These are phyloP conservation scores for Ilyonectria destructans DNA, from an alignment of 2,329 filamentous ascomycete species.

Conservation along the genomic window DNA sequence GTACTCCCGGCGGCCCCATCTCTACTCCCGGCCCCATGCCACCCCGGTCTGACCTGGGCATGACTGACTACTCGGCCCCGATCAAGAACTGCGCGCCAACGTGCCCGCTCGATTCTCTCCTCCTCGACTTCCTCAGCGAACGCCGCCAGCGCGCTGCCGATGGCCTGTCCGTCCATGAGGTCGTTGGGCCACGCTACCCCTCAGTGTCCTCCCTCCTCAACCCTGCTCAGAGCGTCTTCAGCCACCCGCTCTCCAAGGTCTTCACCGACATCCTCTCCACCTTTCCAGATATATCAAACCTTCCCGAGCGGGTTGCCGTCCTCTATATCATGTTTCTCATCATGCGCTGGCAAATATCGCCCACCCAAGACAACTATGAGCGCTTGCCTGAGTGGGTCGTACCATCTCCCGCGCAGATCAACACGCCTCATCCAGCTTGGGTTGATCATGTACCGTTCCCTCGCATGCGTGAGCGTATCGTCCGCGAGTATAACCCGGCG, in stretches of 20 bases:
- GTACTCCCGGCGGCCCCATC: constrained; percentile 32
- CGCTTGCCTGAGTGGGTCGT: constrained; percentile 82
- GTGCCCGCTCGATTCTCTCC: constrained; percentile 84
- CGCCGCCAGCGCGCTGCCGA: constrained; percentile 77
- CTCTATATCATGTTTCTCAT: constrained; percentile 90
- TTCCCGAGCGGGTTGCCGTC: constrained; percentile 87
- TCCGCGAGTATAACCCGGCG: constrained; percentile 63
- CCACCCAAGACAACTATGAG: constrained; percentile 85
- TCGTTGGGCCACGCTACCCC: constrained; percentile 85
- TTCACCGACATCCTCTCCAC: constrained; percentile 88
- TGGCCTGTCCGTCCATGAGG: constrained; percentile 75
- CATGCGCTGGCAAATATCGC: constrained; percentile 89
- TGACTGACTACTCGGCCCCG: constrained; percentile 51
- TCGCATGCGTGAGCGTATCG: constrained; percentile 79
- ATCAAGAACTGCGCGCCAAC: constrained; percentile 78
- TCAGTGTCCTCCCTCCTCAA: constrained; percentile 86
- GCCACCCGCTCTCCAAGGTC: constrained; percentile 86
- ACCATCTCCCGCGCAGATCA: constrained; percentile 78
- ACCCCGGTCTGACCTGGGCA: constrained; percentile 38
- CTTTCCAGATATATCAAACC: constrained; percentile 84
- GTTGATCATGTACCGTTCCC: constrained; percentile 88
- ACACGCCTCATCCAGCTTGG: constrained; percentile 83
- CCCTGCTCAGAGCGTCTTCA: constrained; percentile 73
- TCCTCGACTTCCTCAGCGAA: constrained; percentile 84
- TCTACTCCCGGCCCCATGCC: constrained; percentile 35